Evolutionary conservation across 2,329 filamentous ascomycete genomes (phyloP), one percentile per base, ranked within the genome.

Genomic region (Fusarium pseudonygamai): DNA sequence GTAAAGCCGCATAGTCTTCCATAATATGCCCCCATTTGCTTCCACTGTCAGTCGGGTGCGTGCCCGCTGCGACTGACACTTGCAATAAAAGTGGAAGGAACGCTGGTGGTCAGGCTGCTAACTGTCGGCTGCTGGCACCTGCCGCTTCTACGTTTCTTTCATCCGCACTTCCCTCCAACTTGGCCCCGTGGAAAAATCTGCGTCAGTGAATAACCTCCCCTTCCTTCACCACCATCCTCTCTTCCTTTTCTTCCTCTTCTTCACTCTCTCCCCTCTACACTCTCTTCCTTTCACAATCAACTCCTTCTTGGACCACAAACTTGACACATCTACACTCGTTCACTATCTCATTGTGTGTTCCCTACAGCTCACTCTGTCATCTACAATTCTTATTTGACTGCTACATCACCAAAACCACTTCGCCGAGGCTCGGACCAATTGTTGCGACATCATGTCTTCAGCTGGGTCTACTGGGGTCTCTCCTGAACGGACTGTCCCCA

Each of bases 171-270:
- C 60, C 45, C 32, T 50, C 65, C 70, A 46, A 34, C 43, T 71
- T 78, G 71, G 73, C 60, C 75, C 72, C 75, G 56, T 72, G 71
- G 55, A 57, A 62, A 60, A 43, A 49, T 59, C 59, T 60, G 67
- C 67, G 69, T 71, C 76, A 74, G 78, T 77, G 77, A 78, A 75
- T 77, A 79, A 76, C 78, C 69, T 72, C 66, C 76, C 64, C 71
- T 46, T 22, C 50, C 71, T 46, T 59, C 47, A 56, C 67, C 52
- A 47, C 65, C 68, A 63, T 64, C 68, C 56, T 64, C 60, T 64
- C 57, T 67, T 66, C 66, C 57, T 60, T 63, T 61, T 67, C 50
- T 52, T 62, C 58, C 60, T 64, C 60, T 58, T 63, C 67, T 68
- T 68, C 65, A 59, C 45, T 45, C 64, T 57, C 57, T 60, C 57